Conservation (phyloP, 2,329 filamentous ascomycete species). For the Coniochaeta prunicola region DNA sequence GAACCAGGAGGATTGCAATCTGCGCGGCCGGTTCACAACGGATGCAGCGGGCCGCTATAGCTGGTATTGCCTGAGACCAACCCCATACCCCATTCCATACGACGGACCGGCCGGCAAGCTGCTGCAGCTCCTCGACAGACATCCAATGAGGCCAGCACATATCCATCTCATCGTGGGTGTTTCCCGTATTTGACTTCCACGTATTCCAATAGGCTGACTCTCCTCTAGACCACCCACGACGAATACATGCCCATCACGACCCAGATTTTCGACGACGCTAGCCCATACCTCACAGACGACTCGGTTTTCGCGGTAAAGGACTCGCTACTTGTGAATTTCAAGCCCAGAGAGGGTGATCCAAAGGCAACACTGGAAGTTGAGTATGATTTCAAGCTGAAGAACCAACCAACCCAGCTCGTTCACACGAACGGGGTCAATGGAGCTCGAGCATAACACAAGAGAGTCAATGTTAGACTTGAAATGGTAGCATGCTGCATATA, state of each 20-base stretch:
- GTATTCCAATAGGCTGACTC: conserved; percentile 1
- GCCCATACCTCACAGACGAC: conserved; percentile 47
- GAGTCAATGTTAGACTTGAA: too few relatives aligned
- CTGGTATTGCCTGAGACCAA: conserved; percentile 54
- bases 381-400: conserved; percentile 15
- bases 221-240: conserved; percentile 34
- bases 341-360: conserved; percentile 17
- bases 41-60: conserved; percentile 57
- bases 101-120: conserved; percentile 27
- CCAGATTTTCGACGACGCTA: conserved; percentile 58
- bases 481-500: too few relatives aligned
- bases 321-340: conserved; percentile 26
- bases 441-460: too few relatives aligned
- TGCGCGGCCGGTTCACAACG: conserved; percentile 65
- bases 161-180: conserved; percentile 26
- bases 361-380: conserved; percentile 23
- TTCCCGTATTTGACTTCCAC: background rate
- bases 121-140: conserved; percentile 24
- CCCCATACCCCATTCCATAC: conserved; percentile 39
- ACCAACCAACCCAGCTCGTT: background rate
- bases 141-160: conserved; percentile 27
- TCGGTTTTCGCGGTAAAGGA: conserved; percentile 34
- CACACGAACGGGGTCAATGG: background rate
- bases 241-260: conserved; percentile 61
- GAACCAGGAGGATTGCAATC: conserved; percentile 63